Base-by-base conservation (phyloP, 2,329 filamentous ascomycete species). In the Fusarium sp. region DNA sequence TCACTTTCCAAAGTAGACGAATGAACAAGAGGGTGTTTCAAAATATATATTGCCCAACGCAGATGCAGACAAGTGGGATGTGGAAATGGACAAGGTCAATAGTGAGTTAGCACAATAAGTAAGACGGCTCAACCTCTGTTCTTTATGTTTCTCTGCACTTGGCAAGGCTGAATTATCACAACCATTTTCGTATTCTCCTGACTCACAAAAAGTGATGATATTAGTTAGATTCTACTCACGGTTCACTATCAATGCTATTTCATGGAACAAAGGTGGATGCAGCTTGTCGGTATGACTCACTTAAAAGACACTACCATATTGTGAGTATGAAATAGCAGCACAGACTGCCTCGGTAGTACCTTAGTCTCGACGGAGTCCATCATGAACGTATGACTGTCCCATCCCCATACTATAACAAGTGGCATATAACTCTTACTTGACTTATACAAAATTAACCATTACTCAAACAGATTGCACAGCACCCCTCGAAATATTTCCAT, bases 231-330 rank as follows among this genome's bases (percentile, higher is more conserved):
- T 55, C 39, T 46, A 14, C 23, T 49, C 14, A 28, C 2, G 32
- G 32, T 36, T 36, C 8, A 6, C 9, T 34, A 6, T 36, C 7
- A 10, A 10, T 36, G n/a, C 19, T 24, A 21, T 23, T 30, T n/a
- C 28, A 14, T 28, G 15, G 49, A 38, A 36, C 38, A 19, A 30
- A 23, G 53, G 53, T 30, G 53, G 23, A 53, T 28, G 19, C 34
- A 34, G n/a, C n/a, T 30, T 15, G 11, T 36, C 53, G 53, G 53
- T 20, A 24, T 56, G 53, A 56, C 53, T 56, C 53, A 56, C 34
- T 30, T 4, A 24, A 36, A 42, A 26, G 17, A n/a, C 9, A 2
- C 32, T 49, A 26, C 32, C 32, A 7, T 51, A 34, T 10, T 32
- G 10, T 6, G 17, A 23, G 14, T n/a, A 52, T n/a, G 38, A 40